Evolutionary conservation across 1,139 yeast species (phyloP), one percentile per base, ranked within the genome.

Genomic region (Yamadazyma trypodendri): DNA sequence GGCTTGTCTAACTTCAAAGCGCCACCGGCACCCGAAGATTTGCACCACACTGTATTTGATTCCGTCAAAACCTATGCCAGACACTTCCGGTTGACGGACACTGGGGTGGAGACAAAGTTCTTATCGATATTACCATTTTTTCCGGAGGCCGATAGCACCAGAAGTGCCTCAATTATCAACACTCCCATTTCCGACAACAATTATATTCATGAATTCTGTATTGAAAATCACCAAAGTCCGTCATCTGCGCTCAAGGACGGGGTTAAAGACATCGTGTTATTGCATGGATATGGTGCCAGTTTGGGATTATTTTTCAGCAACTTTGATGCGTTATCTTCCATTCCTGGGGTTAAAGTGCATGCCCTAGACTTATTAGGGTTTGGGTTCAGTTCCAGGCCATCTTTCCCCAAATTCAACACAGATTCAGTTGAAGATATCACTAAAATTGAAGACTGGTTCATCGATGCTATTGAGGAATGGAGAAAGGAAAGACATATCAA

Each of bases 381-480:
- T 50, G 77, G 77, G 6, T 58, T 70, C 36, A 62, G 71, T 21
- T 55, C 74, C 4, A 53, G 77, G 41, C 74, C 75, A 1, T 47
- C 49, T 14, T 72, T 65, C 44, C 76, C 77, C 7, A 46, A 54
- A 6, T 58, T 63, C 18, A 49, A 58, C 1, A 36, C 53, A 15
- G 44, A 50, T 6, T 56, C 72, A n/a, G 58, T 60, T 31, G 63
- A 65, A 37, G 56, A 60, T 12, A 43, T 63, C 3, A 46, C 56
- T 14, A 71, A 73, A 45, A 78, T 83, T 11, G 96, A 88, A 55
- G 72, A 77, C 45, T 82, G 87, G 72, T 90, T 88, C 50, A 68
- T 84, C 24, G 95, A 87, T 48, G 69, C 90, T 1, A 58, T 92
- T n/a, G 97, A 92, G 55, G 68, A 67, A 44, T 92, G 98, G 98